Base-by-base conservation (phyloP, 495 filamentous ascomycete genomes). In the Bryoglossum gracile region DNA sequence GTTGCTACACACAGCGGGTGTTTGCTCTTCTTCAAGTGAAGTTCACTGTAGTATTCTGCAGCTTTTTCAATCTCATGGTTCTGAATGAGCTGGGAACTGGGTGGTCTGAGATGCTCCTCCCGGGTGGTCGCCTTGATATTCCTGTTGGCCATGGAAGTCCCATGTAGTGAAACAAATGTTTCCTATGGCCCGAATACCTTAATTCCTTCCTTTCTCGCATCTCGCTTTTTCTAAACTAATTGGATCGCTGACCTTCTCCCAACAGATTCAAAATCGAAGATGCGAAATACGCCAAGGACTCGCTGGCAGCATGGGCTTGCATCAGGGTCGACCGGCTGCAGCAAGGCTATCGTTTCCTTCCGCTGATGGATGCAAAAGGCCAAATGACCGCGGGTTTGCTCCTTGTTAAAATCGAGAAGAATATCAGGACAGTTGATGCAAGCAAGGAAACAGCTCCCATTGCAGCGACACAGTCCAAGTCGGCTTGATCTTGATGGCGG, bases 231-330 rank as follows among this genome's bases (percentile, higher is more conserved):
- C n/a, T n/a, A n/a, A n/a, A n/a, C n/a, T n/a, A n/a, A n/a, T n/a
- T n/a, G n/a, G n/a, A n/a, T n/a, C n/a, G n/a, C n/a, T n/a, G n/a
- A n/a, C n/a, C n/a, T n/a, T n/a, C n/a, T n/a, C 25, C 18, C 4
- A 30, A 8, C 25, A 87, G 91, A 46, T 87, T 96, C 65, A 85
- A 94, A 62, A 73, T 96, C 54, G 81, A 86, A 61, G 85, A 95
- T 58, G 82, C 91, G 50, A 82, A 89, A 54, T 61, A 57, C 23
- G 80, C 80, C 2, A 73, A 75, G 49, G 88, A 95, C 54, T 71
- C 81, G 39, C 60, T 94, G 30, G 87, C 86, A 16, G 87, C 82
- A 9, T 97, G 91, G 91, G 80, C 87, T 6, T 94, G 89, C 60
- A 80, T 94, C 46, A 73, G 88, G 16, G 76, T 96, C 0, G 87